These are phyloP conservation scores for Cryphonectria nitschkei DNA, from an alignment of 2,329 filamentous ascomycete genomes.

Conservation along the genomic window DNA sequence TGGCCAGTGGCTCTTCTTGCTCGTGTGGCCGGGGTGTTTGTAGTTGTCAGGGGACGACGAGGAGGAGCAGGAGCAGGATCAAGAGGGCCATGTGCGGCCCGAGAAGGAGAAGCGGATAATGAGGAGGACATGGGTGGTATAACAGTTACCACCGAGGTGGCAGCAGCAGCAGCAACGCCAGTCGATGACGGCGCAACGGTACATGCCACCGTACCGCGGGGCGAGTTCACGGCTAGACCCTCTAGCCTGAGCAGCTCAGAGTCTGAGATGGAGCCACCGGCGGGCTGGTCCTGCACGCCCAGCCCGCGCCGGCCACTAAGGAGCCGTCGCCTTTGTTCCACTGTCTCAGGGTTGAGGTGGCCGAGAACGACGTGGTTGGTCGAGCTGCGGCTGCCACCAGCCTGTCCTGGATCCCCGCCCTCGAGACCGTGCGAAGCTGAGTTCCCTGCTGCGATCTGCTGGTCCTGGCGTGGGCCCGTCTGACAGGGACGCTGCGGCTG, in stretches of 20 bases:
- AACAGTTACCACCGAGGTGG: neutral
- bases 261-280: constrained; percentile 37
- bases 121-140: constrained; percentile 1
- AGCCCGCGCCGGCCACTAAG: constrained; percentile 28
- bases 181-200: constrained; percentile 16
- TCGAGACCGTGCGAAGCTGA: neutral
- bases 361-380: constrained; percentile 28
- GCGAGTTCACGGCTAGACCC: constrained; percentile 38
- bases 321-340: constrained; percentile 30
- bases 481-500: neutral
- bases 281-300: constrained; percentile 19
- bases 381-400: neutral
- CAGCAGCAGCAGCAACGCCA: neutral
- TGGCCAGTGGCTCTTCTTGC: neutral
- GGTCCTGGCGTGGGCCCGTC: constrained; percentile 4
- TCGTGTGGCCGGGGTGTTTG: constrained; percentile 1
- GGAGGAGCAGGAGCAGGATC: neutral
- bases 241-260: constrained; percentile 40
- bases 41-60: constrained; percentile 2
- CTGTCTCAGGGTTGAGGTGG: constrained; percentile 26
- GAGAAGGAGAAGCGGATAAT: neutral
- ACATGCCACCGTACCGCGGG: constrained; percentile 27
- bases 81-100: constrained; percentile 13
- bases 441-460: constrained; percentile 4
- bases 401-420: neutral